These are phyloP conservation scores for Ochetophila trinervis DNA, from an alignment of 306 rosid genomes.

Conservation along the genomic window DNA sequence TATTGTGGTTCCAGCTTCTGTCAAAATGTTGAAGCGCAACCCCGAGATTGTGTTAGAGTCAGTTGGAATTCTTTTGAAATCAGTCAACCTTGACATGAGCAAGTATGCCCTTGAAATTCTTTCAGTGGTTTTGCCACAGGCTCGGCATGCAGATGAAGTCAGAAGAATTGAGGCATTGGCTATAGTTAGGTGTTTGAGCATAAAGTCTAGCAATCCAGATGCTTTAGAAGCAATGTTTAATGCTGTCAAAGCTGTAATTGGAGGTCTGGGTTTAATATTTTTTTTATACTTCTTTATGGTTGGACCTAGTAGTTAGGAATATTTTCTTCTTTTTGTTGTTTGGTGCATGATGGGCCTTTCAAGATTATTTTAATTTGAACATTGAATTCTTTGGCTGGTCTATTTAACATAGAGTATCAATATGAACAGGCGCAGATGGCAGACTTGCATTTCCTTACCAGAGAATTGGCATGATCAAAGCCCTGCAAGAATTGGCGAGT, in stretches of 20 bases:
- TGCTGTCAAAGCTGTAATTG: conserved; percentile 75
- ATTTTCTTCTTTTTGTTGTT: conserved; percentile 14
- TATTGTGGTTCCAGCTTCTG: conserved; percentile 67
- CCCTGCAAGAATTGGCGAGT: conserved; percentile 68
- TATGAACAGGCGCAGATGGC: conserved; percentile 81
- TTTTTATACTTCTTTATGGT: not conserved
- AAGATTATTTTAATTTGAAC: conserved; percentile 17
- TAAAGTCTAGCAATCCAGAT: conserved; percentile 90
- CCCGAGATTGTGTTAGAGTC: conserved; percentile 97
- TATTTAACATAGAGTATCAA: conserved; percentile 15
- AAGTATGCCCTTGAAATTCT: conserved; percentile 86
- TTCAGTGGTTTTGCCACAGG: conserved; percentile 74
- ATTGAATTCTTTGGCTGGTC: conserved; percentile 24
- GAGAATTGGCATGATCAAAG: conserved; percentile 85
- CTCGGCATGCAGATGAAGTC: conserved; percentile 83
- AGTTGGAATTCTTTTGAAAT: conserved; percentile 67
- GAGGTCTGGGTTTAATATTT: conserved; percentile 46
- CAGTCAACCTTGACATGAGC: conserved; percentile 84
- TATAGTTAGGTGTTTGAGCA: conserved; percentile 65
- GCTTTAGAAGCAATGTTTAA: conserved; percentile 66
- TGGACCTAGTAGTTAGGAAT: not conserved
- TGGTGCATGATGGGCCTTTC: conserved; percentile 15
- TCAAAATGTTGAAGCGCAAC: conserved; percentile 96
- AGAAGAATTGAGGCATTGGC: conserved; percentile 74
- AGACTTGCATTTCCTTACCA: conserved; percentile 94